These are phyloP conservation scores for Stellera chamaejasme DNA, from an alignment of 345 rosid species.

Conservation along the genomic window DNA sequence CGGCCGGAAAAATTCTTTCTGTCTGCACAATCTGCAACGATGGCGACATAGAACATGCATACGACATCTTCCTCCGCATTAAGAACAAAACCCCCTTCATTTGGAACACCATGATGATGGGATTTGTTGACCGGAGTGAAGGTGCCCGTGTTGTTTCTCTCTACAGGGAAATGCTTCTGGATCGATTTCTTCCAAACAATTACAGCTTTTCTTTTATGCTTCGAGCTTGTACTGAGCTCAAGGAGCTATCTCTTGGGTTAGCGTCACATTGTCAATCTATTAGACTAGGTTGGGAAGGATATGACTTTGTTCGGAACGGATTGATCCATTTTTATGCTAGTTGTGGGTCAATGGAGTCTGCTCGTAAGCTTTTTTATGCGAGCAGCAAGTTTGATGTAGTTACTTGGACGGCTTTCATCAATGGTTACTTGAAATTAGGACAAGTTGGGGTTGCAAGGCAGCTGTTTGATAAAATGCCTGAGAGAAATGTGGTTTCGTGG, in stretches of 20 bases:
- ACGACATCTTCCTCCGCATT: slow-evolving; percentile 25
- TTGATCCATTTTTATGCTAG: slow-evolving; percentile 33
- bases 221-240: slow-evolving; percentile 27
- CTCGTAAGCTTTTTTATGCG: slow-evolving; percentile 28
- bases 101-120: slow-evolving; percentile 46
- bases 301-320: slow-evolving; percentile 47
- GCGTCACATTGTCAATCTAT: slow-evolving; percentile 27
- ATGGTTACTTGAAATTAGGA: slow-evolving; percentile 31
- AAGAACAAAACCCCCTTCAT: slow-evolving; percentile 32
- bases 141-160: slow-evolving; percentile 21
- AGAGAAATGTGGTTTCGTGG: slow-evolving; percentile 42
- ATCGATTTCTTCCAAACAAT: slow-evolving; percentile 31
- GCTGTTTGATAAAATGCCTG: slow-evolving; percentile 46
- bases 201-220: slow-evolving; percentile 48
- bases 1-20: slow-evolving; percentile 32
- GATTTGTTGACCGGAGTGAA: slow-evolving; percentile 24
- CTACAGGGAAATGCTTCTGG: slow-evolving; percentile 25
- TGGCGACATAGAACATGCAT: slow-evolving; percentile 23
- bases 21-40: slow-evolving; percentile 19
- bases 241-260: slow-evolving; percentile 12
- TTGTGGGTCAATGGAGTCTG: slow-evolving; percentile 20
- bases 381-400: slow-evolving; percentile 28
- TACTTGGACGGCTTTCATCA: slow-evolving; percentile 46
- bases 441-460: slow-evolving; percentile 20
- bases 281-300: slow-evolving; percentile 39